These are phyloP conservation scores for Allomyces javanicus DNA, from an alignment of 192 early-diverging fungal species.

Conservation along the genomic window DNA sequence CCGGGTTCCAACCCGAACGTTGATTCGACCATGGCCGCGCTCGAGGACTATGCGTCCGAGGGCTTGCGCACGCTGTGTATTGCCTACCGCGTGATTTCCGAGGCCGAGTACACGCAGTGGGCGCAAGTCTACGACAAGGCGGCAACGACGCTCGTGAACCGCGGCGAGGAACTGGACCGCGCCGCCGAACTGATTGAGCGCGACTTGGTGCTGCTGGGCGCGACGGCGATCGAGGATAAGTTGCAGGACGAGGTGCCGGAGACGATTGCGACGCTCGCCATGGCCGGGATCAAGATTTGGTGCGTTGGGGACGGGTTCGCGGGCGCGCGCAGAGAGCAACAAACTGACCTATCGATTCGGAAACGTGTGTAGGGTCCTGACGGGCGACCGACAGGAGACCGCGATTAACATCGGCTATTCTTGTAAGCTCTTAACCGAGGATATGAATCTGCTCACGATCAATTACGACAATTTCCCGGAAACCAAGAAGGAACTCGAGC, in stretches of 20 bases:
- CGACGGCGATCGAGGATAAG: constrained; percentile 97
- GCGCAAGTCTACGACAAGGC: constrained; percentile 59
- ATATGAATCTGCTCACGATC: constrained; percentile 85
- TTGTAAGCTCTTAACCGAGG: constrained; percentile 91
- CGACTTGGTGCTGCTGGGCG: constrained; percentile 75
- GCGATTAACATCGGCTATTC: constrained; percentile 99
- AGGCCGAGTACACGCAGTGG: constrained; percentile 76
- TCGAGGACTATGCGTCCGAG: constrained; percentile 79
- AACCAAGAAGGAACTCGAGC: constrained; percentile 31
- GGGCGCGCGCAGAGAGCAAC: too few relatives aligned
- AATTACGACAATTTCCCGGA: constrained; percentile 82
- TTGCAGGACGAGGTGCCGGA: constrained; percentile 98
- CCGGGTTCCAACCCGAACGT: not conserved
- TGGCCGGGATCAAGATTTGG: constrained; percentile 89
- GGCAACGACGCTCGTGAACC: constrained; percentile 75
- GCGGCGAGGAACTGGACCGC: constrained; percentile 63
- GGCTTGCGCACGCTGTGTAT: constrained; percentile 94
- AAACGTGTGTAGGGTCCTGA: constrained; percentile 44
- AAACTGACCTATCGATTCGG: too few relatives aligned
- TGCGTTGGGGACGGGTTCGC: too few relatives aligned
- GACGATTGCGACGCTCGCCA: constrained; percentile 84
- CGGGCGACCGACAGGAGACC: constrained; percentile 95
- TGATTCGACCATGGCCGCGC: not conserved
- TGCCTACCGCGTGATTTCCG: constrained; percentile 79
- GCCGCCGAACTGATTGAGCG: constrained; percentile 93